Evolutionary conservation across 176 grass and related monocot genomes (phyloP).

Genomic region (Stipa capillata): DNA sequence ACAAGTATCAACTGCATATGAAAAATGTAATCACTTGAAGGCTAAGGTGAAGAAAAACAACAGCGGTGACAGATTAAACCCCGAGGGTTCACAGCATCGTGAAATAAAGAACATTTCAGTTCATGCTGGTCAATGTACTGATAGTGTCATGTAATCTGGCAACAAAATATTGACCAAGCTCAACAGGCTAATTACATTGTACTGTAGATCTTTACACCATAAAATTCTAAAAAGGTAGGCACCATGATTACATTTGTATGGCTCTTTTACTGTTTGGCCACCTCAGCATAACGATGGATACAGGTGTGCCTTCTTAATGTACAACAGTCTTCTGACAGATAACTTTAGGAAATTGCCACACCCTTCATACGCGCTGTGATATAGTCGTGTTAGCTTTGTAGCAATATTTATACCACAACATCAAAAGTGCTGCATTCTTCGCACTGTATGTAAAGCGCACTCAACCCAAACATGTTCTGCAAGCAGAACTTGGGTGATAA

Average conservation of each 20-base stretch:
- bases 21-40: not conserved
- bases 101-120: not conserved
- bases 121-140: not conserved
- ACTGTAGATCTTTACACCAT: not conserved
- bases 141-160: not conserved
- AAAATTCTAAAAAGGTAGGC: not conserved
- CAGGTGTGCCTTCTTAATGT: not conserved
- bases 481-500: slow-evolving; percentile 65
- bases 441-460: slow-evolving; percentile 79
- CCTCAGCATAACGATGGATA: not conserved
- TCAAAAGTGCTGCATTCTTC: slow-evolving; percentile 68
- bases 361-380: not conserved
- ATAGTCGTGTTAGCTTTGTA: not conserved
- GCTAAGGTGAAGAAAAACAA: not conserved
- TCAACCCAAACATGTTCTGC: slow-evolving; percentile 63
- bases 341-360: not conserved
- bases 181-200: not conserved
- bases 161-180: slow-evolving; percentile 1
- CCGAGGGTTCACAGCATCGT: not conserved
- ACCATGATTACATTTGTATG: not conserved
- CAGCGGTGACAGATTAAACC: not conserved
- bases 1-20: not conserved
- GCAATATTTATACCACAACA: slow-evolving; percentile 50
- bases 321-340: not conserved
- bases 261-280: not conserved